Conservation (phyloP, 73 alveolate genomes). For the Tetrahymena thermophila region DNA sequence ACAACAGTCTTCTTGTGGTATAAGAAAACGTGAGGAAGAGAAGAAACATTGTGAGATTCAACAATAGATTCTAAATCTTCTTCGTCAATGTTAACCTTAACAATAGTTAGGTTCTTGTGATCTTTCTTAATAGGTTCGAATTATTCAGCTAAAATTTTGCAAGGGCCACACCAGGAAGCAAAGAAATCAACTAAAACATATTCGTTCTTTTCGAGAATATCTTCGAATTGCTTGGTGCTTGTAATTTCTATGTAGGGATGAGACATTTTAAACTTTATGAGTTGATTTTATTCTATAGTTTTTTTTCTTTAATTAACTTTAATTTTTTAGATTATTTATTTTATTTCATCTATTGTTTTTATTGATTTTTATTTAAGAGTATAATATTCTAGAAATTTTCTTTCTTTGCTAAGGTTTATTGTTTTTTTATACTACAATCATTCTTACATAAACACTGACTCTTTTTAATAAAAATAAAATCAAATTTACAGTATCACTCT, state of each 20-base stretch:
- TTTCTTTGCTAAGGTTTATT: background rate
- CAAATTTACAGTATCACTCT: background rate
- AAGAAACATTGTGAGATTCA: background rate
- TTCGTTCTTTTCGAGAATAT: background rate
- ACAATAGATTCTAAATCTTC: background rate
- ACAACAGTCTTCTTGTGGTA: background rate
- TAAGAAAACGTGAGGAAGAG: background rate
- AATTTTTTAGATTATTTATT: background rate
- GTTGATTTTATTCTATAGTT: background rate
- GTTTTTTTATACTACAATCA: too few relatives aligned
- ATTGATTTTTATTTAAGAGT: too few relatives aligned
- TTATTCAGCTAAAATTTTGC: conserved; percentile 82
- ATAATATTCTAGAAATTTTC: background rate
- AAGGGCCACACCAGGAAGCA: conserved; percentile 97
- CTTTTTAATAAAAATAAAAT: too few relatives aligned
- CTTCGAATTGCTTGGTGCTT: background rate
- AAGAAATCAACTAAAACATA: conserved; percentile 43
- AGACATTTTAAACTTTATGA: background rate
- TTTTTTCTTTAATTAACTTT: background rate
- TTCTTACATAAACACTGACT: background rate
- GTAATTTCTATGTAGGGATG: background rate
- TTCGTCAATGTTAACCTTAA: background rate
- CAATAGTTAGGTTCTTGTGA: background rate
- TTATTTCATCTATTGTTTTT: too few relatives aligned
- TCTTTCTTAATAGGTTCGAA: background rate